These are phyloP conservation scores for Mycena capillaripes DNA, from an alignment of 768 basidiomycete genomes.

Conservation along the genomic window DNA sequence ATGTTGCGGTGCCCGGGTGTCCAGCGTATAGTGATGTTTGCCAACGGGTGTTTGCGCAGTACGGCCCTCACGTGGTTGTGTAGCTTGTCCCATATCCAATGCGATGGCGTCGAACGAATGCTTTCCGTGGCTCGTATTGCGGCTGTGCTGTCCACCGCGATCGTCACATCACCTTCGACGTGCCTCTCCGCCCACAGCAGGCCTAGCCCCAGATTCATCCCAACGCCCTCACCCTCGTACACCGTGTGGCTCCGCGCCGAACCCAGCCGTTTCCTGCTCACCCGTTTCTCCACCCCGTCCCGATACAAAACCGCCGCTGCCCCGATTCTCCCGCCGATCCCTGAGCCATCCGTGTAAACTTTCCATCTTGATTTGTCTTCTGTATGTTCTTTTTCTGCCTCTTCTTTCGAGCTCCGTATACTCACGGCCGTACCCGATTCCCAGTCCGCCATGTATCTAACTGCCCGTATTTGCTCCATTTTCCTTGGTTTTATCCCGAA, in stretches of 20 bases:
- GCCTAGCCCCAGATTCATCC: not conserved
- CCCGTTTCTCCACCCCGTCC: constrained; percentile 12
- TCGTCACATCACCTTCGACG: not conserved
- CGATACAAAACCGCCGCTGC: not conserved
- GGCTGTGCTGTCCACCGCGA: not conserved
- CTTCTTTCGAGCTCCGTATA: too few species aligned
- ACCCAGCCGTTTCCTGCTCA: not conserved
- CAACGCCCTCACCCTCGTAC: constrained; percentile 41
- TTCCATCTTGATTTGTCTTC: not conserved
- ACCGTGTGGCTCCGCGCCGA: constrained; percentile 39
- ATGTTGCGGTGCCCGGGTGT: constrained; percentile 38
- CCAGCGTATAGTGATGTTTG: constrained; percentile 26
- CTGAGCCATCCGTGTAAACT: not conserved
- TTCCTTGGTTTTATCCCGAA: not conserved
- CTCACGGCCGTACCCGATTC: too few species aligned
- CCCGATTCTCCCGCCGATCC: not conserved
- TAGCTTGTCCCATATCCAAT: not conserved
- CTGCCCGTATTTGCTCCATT: not conserved
- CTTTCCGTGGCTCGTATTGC: not conserved
- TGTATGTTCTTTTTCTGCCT: not conserved
- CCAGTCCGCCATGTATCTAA: not conserved
- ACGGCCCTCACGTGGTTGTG: not conserved
- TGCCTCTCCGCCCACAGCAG: not conserved
- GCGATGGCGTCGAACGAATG: not conserved
- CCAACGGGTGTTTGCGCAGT: not conserved